Percentiles rank a stretch among this genome's conserved stretches.
Evolutionary conservation across 441 rosid species (phyloP).

Genomic region (Biscutella laevigata): DNA sequence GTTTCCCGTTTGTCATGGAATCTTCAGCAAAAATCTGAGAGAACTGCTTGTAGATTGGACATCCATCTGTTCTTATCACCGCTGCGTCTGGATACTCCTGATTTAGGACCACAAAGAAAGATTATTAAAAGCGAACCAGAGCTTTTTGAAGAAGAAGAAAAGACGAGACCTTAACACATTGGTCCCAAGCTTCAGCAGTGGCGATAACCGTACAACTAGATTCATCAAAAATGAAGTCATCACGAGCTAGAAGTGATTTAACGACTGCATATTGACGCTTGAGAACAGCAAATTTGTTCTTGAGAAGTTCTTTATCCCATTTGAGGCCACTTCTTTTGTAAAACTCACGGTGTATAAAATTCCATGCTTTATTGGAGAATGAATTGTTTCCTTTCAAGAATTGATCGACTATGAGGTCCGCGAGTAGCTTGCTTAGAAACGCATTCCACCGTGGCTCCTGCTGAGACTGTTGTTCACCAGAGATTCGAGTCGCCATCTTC

Average conservation of each 20-base stretch:
- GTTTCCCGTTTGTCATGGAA: conserved; percentile 23
- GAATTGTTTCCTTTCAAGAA: conserved; percentile 39
- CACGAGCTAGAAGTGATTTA: conserved; percentile 33
- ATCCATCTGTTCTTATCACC: conserved; percentile 33
- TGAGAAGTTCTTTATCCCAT: conserved; percentile 45
- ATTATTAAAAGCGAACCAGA: too few relatives aligned
- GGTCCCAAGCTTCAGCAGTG: conserved; percentile 38
- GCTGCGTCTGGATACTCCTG: conserved; percentile 64
- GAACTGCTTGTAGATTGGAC: conserved; percentile 43
- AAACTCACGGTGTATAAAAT: conserved; percentile 34
- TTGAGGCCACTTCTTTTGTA: conserved; percentile 31
- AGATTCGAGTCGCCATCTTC: conserved; percentile 30
- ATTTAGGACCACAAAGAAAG: neutral
- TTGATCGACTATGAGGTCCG: conserved; percentile 40
- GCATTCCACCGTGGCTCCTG: conserved; percentile 40
- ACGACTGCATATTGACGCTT: conserved; percentile 33
- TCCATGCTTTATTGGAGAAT: conserved; percentile 42
- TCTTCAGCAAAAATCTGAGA: conserved; percentile 38
- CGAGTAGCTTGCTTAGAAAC: conserved; percentile 33
- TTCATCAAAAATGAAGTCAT: conserved; percentile 36
- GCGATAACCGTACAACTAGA: conserved; percentile 31
- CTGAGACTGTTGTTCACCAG: conserved; percentile 21
- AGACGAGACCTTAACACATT: conserved; percentile 32
- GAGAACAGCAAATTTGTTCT: conserved; percentile 32
- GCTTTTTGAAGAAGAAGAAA: too few relatives aligned